Percentiles rank a stretch among this genome's conserved stretches.
These are phyloP conservation scores for Miscanthus lutarioriparius DNA, from an alignment of 176 grass and related monocot species.

Conservation along the genomic window DNA sequence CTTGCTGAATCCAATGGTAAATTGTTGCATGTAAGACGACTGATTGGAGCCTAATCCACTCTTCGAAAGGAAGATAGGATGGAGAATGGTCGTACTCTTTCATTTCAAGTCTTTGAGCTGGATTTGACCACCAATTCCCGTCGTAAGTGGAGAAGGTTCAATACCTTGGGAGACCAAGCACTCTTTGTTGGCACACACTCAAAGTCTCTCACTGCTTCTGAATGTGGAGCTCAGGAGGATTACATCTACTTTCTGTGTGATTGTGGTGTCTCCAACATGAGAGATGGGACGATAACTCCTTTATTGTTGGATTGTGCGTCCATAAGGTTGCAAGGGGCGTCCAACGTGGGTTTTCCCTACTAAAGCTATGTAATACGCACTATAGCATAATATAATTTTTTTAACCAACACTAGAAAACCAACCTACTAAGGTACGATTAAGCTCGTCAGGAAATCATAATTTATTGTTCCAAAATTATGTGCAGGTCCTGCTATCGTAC, in stretches of 20 bases:
- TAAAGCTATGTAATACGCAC: no score
- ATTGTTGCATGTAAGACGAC: neutral
- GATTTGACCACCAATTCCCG: neutral
- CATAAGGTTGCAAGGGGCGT: neutral
- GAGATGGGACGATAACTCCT: neutral
- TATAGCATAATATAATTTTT: no score
- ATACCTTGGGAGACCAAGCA: neutral
- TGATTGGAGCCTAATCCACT: neutral
- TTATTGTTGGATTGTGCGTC: neutral
- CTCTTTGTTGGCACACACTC: slow-evolving; percentile 10
- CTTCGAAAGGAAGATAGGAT: neutral
- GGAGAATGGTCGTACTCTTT: neutral
- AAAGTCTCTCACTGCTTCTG: neutral
- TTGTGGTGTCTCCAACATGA: slow-evolving; percentile 22
- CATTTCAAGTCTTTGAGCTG: neutral
- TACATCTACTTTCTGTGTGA: slow-evolving; percentile 32
- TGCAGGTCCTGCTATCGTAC: no score
- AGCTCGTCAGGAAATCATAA: no score
- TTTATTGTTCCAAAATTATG: no score
- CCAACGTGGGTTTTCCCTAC: no score
- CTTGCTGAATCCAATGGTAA: slow-evolving; percentile 2
- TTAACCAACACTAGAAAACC: no score
- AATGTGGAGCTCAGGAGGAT: neutral
- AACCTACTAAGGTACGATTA: no score
- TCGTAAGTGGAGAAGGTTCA: no score